phyloP scores from a whole-genome alignment of 2,329 filamentous ascomycete species.

The Phialophora expanda region DNA sequence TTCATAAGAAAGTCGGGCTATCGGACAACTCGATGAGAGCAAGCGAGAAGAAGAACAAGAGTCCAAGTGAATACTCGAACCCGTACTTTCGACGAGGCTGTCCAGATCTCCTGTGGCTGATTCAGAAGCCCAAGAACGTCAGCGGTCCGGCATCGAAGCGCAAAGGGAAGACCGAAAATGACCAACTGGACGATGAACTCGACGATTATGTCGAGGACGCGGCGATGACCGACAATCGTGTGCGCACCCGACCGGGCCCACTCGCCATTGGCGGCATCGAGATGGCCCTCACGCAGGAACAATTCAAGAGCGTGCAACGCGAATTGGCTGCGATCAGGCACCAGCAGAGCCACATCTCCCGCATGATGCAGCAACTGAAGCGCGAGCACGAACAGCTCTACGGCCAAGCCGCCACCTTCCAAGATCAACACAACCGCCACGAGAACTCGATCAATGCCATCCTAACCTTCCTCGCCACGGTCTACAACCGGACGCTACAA shows the following conservation, averaged over 20 bases:
- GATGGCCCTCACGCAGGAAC: constrained; percentile 66
- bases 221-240: constrained; percentile 41
- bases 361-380: constrained; percentile 77
- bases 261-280: constrained; percentile 48
- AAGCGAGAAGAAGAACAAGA: constrained; percentile 96
- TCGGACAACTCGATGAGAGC: constrained; percentile 98
- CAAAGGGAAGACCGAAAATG: constrained; percentile 58
- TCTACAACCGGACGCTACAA: constrained; percentile 92
- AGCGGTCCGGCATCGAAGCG: constrained; percentile 59
- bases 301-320: constrained; percentile 75
- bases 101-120: constrained; percentile 91
- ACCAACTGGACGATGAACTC: constrained; percentile 72
- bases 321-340: constrained; percentile 82
- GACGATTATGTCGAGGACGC: constrained; percentile 57
- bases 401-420: constrained; percentile 84
- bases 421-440: constrained; percentile 91
- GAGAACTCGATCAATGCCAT: constrained; percentile 99
- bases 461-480: constrained; percentile 91
- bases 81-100: constrained; percentile 93
- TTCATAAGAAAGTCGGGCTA: constrained; percentile 76
- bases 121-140: constrained; percentile 88
- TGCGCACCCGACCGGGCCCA: constrained; percentile 46
- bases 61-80: constrained; percentile 96
- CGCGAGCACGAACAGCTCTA: constrained; percentile 87
- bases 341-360: constrained; percentile 84